Conservation (phyloP, 2,329 filamentous ascomycete species). For the Cercospora brassicicola region DNA sequence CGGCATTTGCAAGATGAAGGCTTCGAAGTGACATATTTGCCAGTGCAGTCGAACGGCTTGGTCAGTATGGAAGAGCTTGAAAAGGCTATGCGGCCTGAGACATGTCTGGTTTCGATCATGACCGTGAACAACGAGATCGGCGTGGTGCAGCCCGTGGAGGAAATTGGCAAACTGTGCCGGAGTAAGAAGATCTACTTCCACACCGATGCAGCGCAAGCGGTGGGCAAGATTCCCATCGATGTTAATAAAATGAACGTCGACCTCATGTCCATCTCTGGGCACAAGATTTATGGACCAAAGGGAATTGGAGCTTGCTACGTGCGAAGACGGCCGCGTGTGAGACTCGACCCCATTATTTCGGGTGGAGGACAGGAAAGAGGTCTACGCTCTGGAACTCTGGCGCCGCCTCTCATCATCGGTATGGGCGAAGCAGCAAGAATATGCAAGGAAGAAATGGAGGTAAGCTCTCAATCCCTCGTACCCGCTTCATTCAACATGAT, state of each 20-base stretch:
- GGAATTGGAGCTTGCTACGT: conserved; percentile 96
- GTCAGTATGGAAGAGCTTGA: conserved; percentile 81
- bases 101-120: conserved; percentile 93
- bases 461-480: conserved; percentile 53
- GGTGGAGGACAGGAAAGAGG: conserved; percentile 96
- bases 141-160: conserved; percentile 92
- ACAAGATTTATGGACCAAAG: conserved; percentile 98
- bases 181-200: conserved; percentile 97
- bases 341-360: conserved; percentile 91
- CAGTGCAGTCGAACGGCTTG: conserved; percentile 83
- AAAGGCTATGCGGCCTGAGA: conserved; percentile 86
- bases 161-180: conserved; percentile 90
- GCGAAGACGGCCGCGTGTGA: conserved; percentile 84
- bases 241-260: conserved; percentile 98
- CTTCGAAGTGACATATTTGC: conserved; percentile 94
- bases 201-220: conserved; percentile 91
- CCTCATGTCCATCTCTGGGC: conserved; percentile 96
- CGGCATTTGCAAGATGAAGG: conserved; percentile 98
- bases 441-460: conserved; percentile 83
- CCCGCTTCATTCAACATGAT: conserved; percentile 57
- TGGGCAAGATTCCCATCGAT: conserved; percentile 96
- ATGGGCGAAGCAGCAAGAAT: conserved; percentile 96
- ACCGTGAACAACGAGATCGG: conserved; percentile 99
- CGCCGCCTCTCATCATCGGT: conserved; percentile 83
- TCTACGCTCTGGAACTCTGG: conserved; percentile 87